Base-by-base conservation (phyloP, 2,329 filamentous ascomycete species). In the Claviceps capensis region DNA sequence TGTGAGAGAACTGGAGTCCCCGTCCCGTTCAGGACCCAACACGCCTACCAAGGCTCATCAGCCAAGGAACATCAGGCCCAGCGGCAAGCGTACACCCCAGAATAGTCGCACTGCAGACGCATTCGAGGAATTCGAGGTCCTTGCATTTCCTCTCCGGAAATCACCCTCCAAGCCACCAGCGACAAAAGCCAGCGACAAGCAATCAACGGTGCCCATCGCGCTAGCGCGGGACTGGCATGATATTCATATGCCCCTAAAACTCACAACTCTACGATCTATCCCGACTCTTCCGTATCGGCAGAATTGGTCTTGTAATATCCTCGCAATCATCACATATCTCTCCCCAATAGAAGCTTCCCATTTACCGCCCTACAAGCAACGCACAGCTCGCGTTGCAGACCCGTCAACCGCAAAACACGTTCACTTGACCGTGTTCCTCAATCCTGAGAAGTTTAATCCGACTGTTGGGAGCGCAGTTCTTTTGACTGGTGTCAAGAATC, bases 221-320 rank as follows among this genome's bases (percentile, higher is more conserved):
- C 61, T 72, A 2, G 65, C 72, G 2, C 69, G 67, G 53, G 65
- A 70, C 49, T 71, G 69, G 63, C 65, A 69, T 49, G 61, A 73
- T 49, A 66, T 62, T 0, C 66, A 67, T 26, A 65, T 62, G 0
- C 73, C 76, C 0, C 65, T 78, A 16, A 78, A 75, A 56, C 71
- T 80, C 30, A 79, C 76, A 0, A 67, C 68, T 3, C 66, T 80
- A 13, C 67, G 67, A 47, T 65, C 70, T 6, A 73, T 80, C 48
- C 73, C 76, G 0, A 65, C 71, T 54, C 68, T 80, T 1, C 76
- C 76, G 1, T 79, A 76, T 62, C 72, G 72, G 50, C 75, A 79
- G 53, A 80, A 80, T 59, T 81, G 76, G 76, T 73, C 72, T 46
- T 70, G 75, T 61, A 79, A 79, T 55, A 65, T 78, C 6, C 69